Evolutionary conservation across 345 rosid genomes (phyloP), one percentile per base, ranked within the genome.

Genomic region (Murraya koenigii): DNA sequence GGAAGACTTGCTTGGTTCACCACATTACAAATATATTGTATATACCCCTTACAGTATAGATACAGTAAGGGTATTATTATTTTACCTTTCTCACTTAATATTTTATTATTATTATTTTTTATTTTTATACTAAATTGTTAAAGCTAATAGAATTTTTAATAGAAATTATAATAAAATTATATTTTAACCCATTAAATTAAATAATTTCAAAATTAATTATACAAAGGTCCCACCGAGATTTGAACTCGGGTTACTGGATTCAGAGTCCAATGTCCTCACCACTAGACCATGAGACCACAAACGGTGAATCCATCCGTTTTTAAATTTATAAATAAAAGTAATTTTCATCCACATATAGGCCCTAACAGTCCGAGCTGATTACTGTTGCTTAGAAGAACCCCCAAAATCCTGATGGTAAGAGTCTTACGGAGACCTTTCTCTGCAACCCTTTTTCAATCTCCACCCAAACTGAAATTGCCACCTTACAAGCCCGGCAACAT

Each of bases 171-270:
- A 5, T 44, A 7, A 36, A 11, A 13, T 3, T 44, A 13, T 13
- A 13, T 44, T 44, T 44, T 44, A 44, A 44, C 17, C 17, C 49
- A 11, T 17, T 44, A 44, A 44, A 44, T 44, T 44, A 44, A 44
- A 44, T 17, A 44, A 3, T 3, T 11, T 0, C 11, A 44, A 44
- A 1, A 44, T 44, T 44, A 44, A 33, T 33, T 33, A 33, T 33
- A 33, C 10, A 0, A 33, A 94, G 92, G 97, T 91, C 89, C 94
- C 85, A 91, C 94, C 94, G 97, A 95, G 92, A 93, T 75, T 92
- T 92, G 99, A 95, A 93, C 94, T 92, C 94, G 95, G 97, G 97
- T 91, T 88, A 92, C 91, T 89, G 92, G 94, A 96, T 94, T 91
- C 97, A 91, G 88, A 91, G 94, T 91, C 94, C 90, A 90, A 89